phyloP scores from a whole-genome alignment of 2,329 filamentous ascomycete species.

The Clarireedia paspali region DNA sequence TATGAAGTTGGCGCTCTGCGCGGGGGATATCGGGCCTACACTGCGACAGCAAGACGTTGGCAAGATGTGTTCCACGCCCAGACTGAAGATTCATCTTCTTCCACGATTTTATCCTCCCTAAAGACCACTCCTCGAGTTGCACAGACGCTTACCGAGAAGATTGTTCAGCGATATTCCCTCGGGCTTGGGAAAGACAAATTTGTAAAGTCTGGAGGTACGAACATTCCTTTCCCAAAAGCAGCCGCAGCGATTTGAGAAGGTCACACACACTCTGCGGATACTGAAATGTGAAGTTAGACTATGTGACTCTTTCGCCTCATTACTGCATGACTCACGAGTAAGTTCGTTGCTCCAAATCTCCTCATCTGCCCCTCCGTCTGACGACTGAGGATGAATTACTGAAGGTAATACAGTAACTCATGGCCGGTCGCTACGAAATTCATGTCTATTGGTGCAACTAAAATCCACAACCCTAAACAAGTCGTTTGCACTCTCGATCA shows the following conservation, averaged over 20 bases:
- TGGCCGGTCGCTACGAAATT: slow-evolving; percentile 71
- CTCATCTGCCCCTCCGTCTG: not conserved
- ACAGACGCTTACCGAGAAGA: slow-evolving; percentile 88
- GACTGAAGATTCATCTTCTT: slow-evolving; percentile 43
- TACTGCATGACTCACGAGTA: slow-evolving; percentile 59
- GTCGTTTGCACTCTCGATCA: slow-evolving; percentile 82
- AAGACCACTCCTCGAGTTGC: slow-evolving; percentile 35
- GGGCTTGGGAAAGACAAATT: slow-evolving; percentile 67
- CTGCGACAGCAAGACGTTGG: slow-evolving; percentile 27
- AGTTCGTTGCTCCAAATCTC: not conserved
- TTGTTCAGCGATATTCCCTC: slow-evolving; percentile 75
- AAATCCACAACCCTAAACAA: slow-evolving; percentile 63
- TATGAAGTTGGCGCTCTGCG: slow-evolving; percentile 18
- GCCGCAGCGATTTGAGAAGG: not conserved
- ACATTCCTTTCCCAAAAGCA: not conserved
- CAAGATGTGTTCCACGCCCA: slow-evolving; percentile 57
- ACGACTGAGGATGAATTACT: slow-evolving; percentile 28
- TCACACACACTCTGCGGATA: not conserved
- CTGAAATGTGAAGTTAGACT: slow-evolving; percentile 44
- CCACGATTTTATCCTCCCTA: slow-evolving; percentile 47
- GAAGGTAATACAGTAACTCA: slow-evolving; percentile 59
- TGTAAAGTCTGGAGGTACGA: slow-evolving; percentile 53
- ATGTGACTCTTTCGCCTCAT: slow-evolving; percentile 66
- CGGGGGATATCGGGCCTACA: slow-evolving; percentile 21
- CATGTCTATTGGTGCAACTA: slow-evolving; percentile 72